Evolutionary conservation across 768 basidiomycete species (phyloP), one percentile per base, ranked within the genome.

Genomic region (Russula emetica): DNA sequence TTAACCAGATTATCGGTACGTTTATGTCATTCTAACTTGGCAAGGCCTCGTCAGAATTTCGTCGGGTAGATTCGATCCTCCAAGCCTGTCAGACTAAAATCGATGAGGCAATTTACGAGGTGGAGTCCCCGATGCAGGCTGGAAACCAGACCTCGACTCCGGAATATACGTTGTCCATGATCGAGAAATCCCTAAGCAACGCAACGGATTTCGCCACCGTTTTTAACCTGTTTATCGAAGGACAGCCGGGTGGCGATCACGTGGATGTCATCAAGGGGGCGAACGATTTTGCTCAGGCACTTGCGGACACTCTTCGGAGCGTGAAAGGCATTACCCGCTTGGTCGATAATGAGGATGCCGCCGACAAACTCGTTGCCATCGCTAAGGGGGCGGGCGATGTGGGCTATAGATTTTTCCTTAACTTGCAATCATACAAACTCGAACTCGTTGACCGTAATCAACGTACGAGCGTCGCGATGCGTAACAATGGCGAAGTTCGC

Each of bases 241-340:
- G 88, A 26, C 93, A 96, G 67, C 78, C 79, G 50, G 96, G 96
- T 36, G 97, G 95, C 10, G 92, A 97, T 58, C 86, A 98, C 72
- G 97, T 99, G 66, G 93, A 97, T 56, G 97, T 98, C 61, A 98
- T 99, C 80, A 97, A 97, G 76, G 86, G 89, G 55, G 93, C 96
- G 64, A 98, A 98, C 76, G 94, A 96, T 71, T 86, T 98, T 61
- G 95, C 96, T 0, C 97, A 99, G 75, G 86, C 90, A 7, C 78
- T 98, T 52, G 81, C 92, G 3, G 97, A 99, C 63, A 94, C 97
- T 49, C 78, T 99, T 62, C 83, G 88, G 75, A 97, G 92, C 75
- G 87, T 92, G 58, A 98, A 98, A 77, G 97, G 97, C 34, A 88
- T 97, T 71, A 98, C 94, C 13, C 92, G 95, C 38, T 82, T 99